Evolutionary conservation across 2,329 filamentous ascomycete species (phyloP).

Genomic region (Microascus cirrosus): DNA sequence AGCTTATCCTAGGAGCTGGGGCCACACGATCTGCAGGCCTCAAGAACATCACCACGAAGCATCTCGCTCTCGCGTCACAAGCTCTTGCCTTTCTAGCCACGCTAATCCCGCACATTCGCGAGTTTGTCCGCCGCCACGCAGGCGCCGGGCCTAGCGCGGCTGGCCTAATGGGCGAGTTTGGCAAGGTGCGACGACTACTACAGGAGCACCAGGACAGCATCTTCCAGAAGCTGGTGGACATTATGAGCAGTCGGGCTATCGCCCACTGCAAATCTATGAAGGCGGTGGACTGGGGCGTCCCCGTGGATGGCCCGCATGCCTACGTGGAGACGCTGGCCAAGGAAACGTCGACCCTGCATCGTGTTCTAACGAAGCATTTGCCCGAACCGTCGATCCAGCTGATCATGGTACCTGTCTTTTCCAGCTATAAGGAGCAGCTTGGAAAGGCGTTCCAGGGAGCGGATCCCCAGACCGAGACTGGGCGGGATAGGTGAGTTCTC

Average conservation of each 20-base stretch:
- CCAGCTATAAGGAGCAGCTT: conserved; percentile 70
- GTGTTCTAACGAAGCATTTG: conserved; percentile 72
- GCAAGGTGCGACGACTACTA: conserved; percentile 71
- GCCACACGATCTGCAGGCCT: conserved; percentile 80
- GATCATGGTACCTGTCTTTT: conserved; percentile 81
- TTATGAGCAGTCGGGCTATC: conserved; percentile 70
- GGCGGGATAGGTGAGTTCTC: conserved; percentile 56
- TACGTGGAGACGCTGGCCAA: conserved; percentile 85
- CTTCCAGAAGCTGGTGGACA: conserved; percentile 86
- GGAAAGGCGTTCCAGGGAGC: conserved; percentile 58
- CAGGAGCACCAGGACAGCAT: conserved; percentile 88
- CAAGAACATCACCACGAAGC: conserved; percentile 93
- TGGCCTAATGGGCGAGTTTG: conserved; percentile 68
- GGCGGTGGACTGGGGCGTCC: conserved; percentile 55
- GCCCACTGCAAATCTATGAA: conserved; percentile 66
- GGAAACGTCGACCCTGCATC: conserved; percentile 75
- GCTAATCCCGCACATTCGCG: conserved; percentile 78
- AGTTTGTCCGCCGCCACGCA: conserved; percentile 75
- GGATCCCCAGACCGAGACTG: conserved; percentile 52
- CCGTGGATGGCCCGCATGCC: conserved; percentile 35
- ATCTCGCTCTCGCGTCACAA: conserved; percentile 84
- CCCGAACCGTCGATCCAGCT: conserved; percentile 64
- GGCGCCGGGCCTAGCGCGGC: conserved; percentile 40
- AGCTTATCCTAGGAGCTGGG: conserved; percentile 89
- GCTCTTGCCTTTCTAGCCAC: conserved; percentile 79